Base-by-base conservation (phyloP, 2,329 filamentous ascomycete species). In the Sarocladium kiliense region DNA sequence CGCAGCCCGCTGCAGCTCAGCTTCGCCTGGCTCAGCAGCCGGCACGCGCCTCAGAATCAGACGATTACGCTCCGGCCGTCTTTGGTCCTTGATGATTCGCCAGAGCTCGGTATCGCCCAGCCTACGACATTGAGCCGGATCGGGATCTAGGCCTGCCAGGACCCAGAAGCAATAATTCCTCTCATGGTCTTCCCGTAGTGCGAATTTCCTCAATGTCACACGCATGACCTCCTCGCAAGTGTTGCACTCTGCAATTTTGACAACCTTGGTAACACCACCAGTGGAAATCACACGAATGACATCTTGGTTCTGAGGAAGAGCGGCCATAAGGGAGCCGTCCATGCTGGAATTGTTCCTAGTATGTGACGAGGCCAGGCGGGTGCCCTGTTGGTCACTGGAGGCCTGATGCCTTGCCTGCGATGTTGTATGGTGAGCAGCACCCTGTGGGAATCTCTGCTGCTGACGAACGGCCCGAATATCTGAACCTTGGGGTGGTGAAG, bases 81-180 rank as follows among this genome's bases (percentile, higher is more conserved):
- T 88, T 59, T 87, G 82, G 63, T 96, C 91, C 64, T 91, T 91
- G 71, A 95, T 95, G 55, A 97, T 89, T 58, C 90, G 86, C 80
- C 94, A 89, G 11, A 99, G 76, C 68, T 99, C 94, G 3, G 85
- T 86, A 65, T 99, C 94, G 32, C 87, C 86, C 37, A 97, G 78
- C 51, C 89, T 85, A 58, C 91, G 86, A 68, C 90, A 95, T 65
- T 91, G 85, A 51, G 80, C 82, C 27, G 91, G 87, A 62, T 94
- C 87, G 1, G 92, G 86, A 49, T 97, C 91, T 37, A 91, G 77
- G 53, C 92, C 93, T 61, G 90, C 87, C 57, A 97, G 78, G 1
- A 96, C 87, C 77, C 94, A 97, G 74, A 99, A 97, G 75, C 92
- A 97, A 73, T 96, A 97, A 66, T 95, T 96, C 64, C 91, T 85